Percentiles rank a stretch among this genome's conserved stretches.
Conservation (phyloP, 2,329 filamentous ascomycete genomes). For the Claviceps cyperi region DNA sequence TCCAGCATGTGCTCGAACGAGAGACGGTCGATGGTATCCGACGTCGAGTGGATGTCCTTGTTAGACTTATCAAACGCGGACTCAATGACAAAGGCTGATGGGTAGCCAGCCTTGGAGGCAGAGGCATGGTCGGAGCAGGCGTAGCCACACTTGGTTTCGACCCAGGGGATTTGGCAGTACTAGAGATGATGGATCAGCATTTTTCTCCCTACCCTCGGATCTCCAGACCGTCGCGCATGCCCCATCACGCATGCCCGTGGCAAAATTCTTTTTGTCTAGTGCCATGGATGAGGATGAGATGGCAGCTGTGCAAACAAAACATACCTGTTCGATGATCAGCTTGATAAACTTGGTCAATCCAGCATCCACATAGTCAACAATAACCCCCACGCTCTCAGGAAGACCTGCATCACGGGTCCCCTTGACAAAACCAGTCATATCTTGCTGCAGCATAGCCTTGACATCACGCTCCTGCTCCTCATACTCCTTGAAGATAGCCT, state of each 20-base stretch:
- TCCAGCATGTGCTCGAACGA: slow-evolving; percentile 87
- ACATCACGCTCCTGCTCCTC: slow-evolving; percentile 58
- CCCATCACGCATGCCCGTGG: too few species aligned
- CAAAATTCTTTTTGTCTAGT: too few species aligned
- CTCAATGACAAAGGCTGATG: slow-evolving; percentile 64
- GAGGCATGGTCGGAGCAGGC: slow-evolving; percentile 66
- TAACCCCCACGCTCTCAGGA: slow-evolving; percentile 77
- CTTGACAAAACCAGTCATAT: slow-evolving; percentile 88
- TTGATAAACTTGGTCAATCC: slow-evolving; percentile 83
- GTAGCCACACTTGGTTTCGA: slow-evolving; percentile 80
- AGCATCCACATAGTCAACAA: slow-evolving; percentile 79
- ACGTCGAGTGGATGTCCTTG: slow-evolving; percentile 54
- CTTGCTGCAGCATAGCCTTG: slow-evolving; percentile 95
- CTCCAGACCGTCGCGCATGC: too few species aligned
- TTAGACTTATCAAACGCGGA: slow-evolving; percentile 52
- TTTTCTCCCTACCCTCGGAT: too few species aligned
- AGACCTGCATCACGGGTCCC: slow-evolving; percentile 70
- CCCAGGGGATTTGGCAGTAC: slow-evolving; percentile 81
- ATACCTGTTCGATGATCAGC: slow-evolving; percentile 52
- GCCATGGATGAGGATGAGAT: neutral
- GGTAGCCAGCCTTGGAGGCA: slow-evolving; percentile 59
- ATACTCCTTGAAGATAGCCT: slow-evolving; percentile 78
- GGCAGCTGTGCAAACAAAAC: neutral
- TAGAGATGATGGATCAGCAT: slow-evolving; percentile 14
- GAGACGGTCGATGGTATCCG: slow-evolving; percentile 56